phyloP scores from a whole-genome alignment of 345 rosid species.

The Alliaria petiolata region DNA sequence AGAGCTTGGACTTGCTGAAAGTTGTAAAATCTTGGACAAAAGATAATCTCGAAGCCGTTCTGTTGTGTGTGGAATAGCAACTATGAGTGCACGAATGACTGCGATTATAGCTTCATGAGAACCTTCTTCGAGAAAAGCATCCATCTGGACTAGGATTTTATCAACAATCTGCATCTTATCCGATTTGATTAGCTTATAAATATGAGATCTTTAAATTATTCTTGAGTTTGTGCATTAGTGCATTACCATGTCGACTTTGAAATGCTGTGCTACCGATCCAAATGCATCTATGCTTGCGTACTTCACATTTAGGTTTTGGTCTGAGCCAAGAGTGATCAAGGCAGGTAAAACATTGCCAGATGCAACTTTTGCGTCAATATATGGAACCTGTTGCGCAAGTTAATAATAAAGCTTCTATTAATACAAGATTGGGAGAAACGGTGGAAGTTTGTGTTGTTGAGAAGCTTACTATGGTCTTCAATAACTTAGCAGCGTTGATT shows the following conservation, averaged over 20 bases:
- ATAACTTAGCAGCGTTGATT: conserved; percentile 67
- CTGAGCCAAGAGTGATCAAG: conserved; percentile 93
- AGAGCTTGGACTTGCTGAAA: conserved; percentile 59
- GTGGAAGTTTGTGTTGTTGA: conserved; percentile 15
- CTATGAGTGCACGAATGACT: conserved; percentile 77
- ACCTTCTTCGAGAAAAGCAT: conserved; percentile 98
- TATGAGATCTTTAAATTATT: not conserved
- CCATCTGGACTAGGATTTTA: conserved; percentile 97
- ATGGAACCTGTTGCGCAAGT: conserved; percentile 57
- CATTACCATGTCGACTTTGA: conserved; percentile 79
- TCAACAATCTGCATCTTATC: conserved; percentile 76
- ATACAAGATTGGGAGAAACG: not conserved
- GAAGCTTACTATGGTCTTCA: conserved; percentile 76
- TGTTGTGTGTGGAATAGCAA: conserved; percentile 92
- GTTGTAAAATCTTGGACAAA: conserved; percentile 81
- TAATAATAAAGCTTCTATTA: not conserved
- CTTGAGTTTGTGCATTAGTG: not conserved
- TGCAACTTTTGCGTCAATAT: conserved; percentile 75
- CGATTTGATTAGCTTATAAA: conserved; percentile 19
- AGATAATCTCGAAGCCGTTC: conserved; percentile 89
- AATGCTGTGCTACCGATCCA: conserved; percentile 95
- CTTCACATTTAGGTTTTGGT: conserved; percentile 82
- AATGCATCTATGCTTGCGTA: conserved; percentile 96
- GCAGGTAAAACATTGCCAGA: conserved; percentile 87
- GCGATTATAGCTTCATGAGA: conserved; percentile 93